Evolutionary conservation across 2,329 filamentous ascomycete genomes (phyloP).

Genomic region (Penicillium sp.): DNA sequence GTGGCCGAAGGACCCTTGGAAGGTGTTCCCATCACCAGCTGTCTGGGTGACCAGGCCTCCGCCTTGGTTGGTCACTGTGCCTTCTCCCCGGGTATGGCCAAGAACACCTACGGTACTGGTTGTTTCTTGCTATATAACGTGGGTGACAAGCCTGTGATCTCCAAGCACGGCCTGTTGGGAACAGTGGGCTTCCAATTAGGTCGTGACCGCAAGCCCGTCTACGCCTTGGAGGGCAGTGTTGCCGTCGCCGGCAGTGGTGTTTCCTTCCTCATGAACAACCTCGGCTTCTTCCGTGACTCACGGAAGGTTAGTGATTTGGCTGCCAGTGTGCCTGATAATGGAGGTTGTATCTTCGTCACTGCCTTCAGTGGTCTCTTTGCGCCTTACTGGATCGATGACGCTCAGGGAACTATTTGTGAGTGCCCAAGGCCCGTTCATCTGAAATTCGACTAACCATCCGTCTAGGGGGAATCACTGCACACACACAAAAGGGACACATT

Average conservation of each 20-base stretch:
- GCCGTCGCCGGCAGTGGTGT: conserved; percentile 80
- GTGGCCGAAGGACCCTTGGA: conserved; percentile 67
- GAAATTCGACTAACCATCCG: conserved; percentile 7
- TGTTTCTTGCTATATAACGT: conserved; percentile 91
- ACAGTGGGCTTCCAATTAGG: conserved; percentile 86
- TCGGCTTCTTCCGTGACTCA: conserved; percentile 63
- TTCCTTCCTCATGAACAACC: conserved; percentile 71
- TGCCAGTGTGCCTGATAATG: conserved; percentile 70
- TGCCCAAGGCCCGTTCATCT: conserved; percentile 13
- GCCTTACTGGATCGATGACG: conserved; percentile 93
- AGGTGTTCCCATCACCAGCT: conserved; percentile 76
- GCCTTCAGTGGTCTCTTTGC: conserved; percentile 90
- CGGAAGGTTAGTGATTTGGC: conserved; percentile 67
- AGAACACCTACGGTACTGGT: conserved; percentile 90
- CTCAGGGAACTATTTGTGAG: conserved; percentile 79
- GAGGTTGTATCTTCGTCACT: conserved; percentile 83
- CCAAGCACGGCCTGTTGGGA: conserved; percentile 77
- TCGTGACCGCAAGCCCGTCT: conserved; percentile 67
- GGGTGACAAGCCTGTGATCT: conserved; percentile 81
- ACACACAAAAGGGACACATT: conserved; percentile 83
- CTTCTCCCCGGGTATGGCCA: conserved; percentile 78
- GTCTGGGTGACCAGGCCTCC: conserved; percentile 82
- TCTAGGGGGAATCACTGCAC: conserved; percentile 76
- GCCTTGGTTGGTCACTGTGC: conserved; percentile 84
- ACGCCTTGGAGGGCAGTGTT: conserved; percentile 82